A percentile compares a stretch with the other conserved stretches of the same genome.
Evolutionary conservation across 768 basidiomycete species (phyloP).

Genomic region (Boletus rex-veris): DNA sequence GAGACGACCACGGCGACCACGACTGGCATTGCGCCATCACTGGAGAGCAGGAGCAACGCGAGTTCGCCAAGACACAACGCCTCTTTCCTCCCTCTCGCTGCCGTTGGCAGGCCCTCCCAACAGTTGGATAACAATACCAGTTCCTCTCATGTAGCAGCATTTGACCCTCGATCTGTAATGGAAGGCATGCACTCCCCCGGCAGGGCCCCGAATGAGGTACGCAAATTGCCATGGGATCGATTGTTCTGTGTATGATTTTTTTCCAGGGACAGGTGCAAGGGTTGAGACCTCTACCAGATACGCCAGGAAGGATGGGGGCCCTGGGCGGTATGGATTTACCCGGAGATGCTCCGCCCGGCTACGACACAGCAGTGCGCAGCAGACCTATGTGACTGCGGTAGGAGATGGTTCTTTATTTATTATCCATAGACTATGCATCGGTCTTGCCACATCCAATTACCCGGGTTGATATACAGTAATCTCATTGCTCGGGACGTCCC

Average conservation of each 20-base stretch:
- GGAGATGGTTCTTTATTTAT: too few relatives aligned
- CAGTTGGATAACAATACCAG: background rate
- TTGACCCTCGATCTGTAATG: background rate
- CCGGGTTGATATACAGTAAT: too few relatives aligned
- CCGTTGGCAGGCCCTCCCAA: background rate
- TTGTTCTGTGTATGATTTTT: background rate
- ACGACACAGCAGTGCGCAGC: constrained; percentile 13
- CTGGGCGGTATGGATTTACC: background rate
- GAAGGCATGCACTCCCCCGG: background rate
- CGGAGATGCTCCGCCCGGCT: constrained; percentile 12
- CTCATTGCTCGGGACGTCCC: too few relatives aligned
- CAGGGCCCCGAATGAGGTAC: constrained; percentile 7
- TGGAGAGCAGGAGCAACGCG: constrained; percentile 2
- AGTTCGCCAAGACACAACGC: background rate
- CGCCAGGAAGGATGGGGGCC: background rate
- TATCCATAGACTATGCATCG: too few relatives aligned
- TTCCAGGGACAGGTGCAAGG: constrained; percentile 2
- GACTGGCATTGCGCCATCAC: constrained; percentile 7
- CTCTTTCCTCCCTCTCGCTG: background rate
- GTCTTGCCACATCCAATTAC: too few relatives aligned
- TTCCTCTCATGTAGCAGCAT: background rate
- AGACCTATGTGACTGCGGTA: background rate
- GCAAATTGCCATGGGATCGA: background rate
- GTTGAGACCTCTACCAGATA: constrained; percentile 8
- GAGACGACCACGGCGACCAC: background rate